A percentile compares a stretch with the other conserved stretches of the same genome.
These are phyloP conservation scores for Orobanche coerulescens DNA, from an alignment of 257 asterid genomes.

Conservation along the genomic window DNA sequence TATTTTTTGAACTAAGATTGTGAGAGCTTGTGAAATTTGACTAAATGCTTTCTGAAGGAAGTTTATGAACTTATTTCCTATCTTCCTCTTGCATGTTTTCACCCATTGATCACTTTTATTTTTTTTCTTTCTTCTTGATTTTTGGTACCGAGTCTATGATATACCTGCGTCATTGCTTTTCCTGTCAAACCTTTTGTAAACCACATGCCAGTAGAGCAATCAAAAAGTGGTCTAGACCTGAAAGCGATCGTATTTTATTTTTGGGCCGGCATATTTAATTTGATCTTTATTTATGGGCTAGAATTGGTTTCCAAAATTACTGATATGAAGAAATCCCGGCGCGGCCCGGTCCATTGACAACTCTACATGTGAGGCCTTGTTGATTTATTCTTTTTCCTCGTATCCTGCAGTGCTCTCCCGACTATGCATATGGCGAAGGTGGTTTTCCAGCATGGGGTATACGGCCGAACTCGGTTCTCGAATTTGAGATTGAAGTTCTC, in stretches of 20 bases:
- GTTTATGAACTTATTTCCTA: background rate
- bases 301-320: no score
- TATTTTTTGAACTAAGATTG: background rate
- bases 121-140: no score
- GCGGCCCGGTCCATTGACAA: no score
- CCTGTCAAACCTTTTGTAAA: background rate
- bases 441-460: slow-evolving; percentile 98
- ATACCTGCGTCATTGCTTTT: background rate
- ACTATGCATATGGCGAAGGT: slow-evolving; percentile 71
- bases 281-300: no score
- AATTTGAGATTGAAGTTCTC: slow-evolving; percentile 87
- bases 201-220: no score
- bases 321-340: no score
- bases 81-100: background rate
- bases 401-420: slow-evolving; percentile 84
- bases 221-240: no score
- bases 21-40: background rate
- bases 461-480: slow-evolving; percentile 71
- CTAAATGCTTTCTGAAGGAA: background rate
- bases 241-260: no score
- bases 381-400: slow-evolving; percentile 10
- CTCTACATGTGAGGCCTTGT: background rate
- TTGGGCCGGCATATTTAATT: no score
- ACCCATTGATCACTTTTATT: no score
- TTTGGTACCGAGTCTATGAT: no score